A percentile compares a stretch with the other conserved stretches of the same genome.
Conservation (phyloP, 139 green algal genomes). For the Bryopsis sp. region DNA sequence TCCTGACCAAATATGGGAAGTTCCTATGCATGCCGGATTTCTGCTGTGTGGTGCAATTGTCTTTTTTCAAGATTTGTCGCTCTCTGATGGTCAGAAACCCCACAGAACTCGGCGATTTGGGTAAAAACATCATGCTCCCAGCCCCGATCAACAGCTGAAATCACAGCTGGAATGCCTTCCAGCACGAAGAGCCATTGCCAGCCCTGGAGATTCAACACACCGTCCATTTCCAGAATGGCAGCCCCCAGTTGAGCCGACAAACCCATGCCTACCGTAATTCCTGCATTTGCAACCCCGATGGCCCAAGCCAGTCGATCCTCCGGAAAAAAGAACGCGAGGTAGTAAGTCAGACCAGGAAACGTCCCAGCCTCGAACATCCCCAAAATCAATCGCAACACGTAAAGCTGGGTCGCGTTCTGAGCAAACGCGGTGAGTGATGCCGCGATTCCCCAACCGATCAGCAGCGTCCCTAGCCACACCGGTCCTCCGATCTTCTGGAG, state of each 20-base stretch:
- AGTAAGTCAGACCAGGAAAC: slow-evolving; percentile 43
- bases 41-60: too few species aligned
- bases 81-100: too few species aligned
- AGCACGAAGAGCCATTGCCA: slow-evolving; percentile 23
- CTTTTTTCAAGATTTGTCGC: too few species aligned
- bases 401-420: slow-evolving; percentile 26
- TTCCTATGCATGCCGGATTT: too few species aligned
- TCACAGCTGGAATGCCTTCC: slow-evolving; percentile 16
- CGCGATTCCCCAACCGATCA: slow-evolving; percentile 4
- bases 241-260: neutral
- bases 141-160: too few species aligned
- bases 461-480: neutral
- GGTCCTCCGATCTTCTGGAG: neutral
- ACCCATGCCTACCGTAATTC: slow-evolving; percentile 12
- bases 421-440: slow-evolving; percentile 1
- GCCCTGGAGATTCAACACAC: neutral
- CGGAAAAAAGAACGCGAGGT: slow-evolving; percentile 23
- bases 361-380: slow-evolving; percentile 45
- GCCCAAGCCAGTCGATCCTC: neutral
- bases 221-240: slow-evolving; percentile 19
- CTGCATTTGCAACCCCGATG: too few species aligned
- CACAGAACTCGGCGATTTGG: too few species aligned
- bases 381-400: slow-evolving; percentile 46
- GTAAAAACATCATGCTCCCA: too few species aligned
- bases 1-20: neutral